Evolutionary conservation across 352 stramenopile genomes (phyloP).

Genomic region (Pythium sp.): DNA sequence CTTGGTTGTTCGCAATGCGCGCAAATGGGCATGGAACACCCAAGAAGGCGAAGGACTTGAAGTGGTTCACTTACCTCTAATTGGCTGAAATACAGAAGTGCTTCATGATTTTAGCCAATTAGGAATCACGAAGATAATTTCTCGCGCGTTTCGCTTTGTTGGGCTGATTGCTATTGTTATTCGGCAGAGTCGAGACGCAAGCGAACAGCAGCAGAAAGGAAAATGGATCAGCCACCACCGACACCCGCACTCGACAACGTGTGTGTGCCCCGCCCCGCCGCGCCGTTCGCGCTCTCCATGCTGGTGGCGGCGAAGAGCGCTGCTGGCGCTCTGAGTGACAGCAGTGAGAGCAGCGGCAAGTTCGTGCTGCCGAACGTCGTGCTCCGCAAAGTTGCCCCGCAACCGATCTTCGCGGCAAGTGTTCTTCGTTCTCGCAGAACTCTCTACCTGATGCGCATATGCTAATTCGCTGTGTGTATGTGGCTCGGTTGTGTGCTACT

Average conservation of each 20-base stretch:
- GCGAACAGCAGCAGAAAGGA: not conserved
- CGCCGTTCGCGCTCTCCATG: constrained; percentile 42
- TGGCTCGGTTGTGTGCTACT: not conserved
- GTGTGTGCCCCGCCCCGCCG: constrained; percentile 19
- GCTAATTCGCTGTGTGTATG: not conserved
- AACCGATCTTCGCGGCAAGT: constrained; percentile 74
- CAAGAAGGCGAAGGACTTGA: constrained; percentile 3
- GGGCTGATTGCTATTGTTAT: not conserved
- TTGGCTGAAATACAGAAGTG: constrained; percentile 5
- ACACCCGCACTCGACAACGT: constrained; percentile 1
- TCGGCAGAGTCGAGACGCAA: not conserved
- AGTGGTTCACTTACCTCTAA: not conserved
- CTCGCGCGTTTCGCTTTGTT: constrained; percentile 2
- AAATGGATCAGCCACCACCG: constrained; percentile 11
- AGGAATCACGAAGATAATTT: not conserved
- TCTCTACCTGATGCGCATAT: not conserved
- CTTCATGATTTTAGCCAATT: not conserved
- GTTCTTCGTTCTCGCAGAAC: not conserved
- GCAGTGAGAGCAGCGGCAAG: constrained; percentile 10
- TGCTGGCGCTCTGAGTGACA: not conserved
- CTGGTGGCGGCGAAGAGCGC: constrained; percentile 15
- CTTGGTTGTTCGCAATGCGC: not conserved
- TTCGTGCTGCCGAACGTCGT: constrained; percentile 50
- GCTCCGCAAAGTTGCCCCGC: constrained; percentile 65
- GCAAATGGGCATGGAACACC: constrained; percentile 2